Conservation (phyloP, 345 rosid species). For the Eucalyptus grandis region DNA sequence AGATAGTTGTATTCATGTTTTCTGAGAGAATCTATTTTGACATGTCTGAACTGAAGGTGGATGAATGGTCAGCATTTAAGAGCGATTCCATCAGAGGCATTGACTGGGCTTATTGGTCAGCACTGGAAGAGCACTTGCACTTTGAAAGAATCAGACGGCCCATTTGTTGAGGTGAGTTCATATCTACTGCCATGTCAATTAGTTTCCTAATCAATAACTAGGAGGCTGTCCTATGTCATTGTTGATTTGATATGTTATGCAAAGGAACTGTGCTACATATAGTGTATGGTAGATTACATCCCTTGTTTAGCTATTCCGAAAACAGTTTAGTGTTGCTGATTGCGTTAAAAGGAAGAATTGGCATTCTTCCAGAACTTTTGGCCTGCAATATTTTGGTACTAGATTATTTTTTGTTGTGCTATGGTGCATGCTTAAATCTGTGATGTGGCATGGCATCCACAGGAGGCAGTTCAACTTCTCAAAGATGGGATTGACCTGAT, state of each 20-base stretch:
- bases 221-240: not conserved
- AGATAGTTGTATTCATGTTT: not conserved
- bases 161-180: conserved; percentile 57
- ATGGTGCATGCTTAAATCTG: not conserved
- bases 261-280: not conserved
- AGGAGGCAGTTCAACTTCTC: conserved; percentile 85
- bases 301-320: not conserved
- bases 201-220: not conserved
- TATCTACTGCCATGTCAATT: not conserved
- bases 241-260: not conserved
- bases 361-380: not conserved
- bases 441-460: conserved; percentile 6
- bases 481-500: conserved; percentile 95
- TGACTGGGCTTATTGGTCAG: conserved; percentile 63
- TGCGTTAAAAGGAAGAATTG: not conserved
- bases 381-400: not conserved
- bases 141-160: conserved; percentile 46
- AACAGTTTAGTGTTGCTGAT: not conserved
- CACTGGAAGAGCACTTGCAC: conserved; percentile 68
- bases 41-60: conserved; percentile 47
- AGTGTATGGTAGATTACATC: not conserved
- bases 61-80: conserved; percentile 93
- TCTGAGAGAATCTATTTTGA: not conserved
- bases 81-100: conserved; percentile 51
- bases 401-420: not conserved